A percentile compares a stretch with the other conserved stretches of the same genome.
These are phyloP conservation scores for Sugiyamaella paludigena DNA, from an alignment of 1,139 yeast genomes.

Conservation along the genomic window DNA sequence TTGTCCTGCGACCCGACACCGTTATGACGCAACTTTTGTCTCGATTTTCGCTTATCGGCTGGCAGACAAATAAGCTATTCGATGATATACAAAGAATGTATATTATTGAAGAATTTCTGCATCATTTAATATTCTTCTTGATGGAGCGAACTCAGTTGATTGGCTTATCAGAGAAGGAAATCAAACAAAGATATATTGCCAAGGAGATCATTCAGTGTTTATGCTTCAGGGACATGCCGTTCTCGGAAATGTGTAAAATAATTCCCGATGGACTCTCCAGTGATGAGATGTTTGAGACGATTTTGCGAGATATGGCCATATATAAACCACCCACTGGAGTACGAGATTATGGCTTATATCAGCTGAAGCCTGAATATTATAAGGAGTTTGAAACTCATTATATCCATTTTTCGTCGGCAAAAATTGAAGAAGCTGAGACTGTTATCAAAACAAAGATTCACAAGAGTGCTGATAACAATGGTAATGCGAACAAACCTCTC, in stretches of 20 bases:
- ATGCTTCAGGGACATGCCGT: conserved; percentile 70
- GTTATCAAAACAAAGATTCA: conserved; percentile 49
- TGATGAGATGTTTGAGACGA: conserved; percentile 72
- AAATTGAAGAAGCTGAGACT: conserved; percentile 70
- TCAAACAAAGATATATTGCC: conserved; percentile 52
- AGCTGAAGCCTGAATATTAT: conserved; percentile 57
- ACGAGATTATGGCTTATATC: conserved; percentile 67
- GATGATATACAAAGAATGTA: conserved; percentile 45
- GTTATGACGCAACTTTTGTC: conserved; percentile 60
- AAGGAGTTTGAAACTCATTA: conserved; percentile 74
- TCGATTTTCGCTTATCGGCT: conserved; percentile 37
- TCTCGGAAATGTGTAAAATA: conserved; percentile 63
- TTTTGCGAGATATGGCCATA: conserved; percentile 57
- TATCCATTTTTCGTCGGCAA: conserved; percentile 72
- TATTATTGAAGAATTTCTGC: conserved; percentile 78
- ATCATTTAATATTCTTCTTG: conserved; percentile 64
- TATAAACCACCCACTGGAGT: conserved; percentile 63
- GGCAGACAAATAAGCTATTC: conserved; percentile 41
- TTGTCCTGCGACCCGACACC: conserved; percentile 55
- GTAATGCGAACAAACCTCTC: no score
- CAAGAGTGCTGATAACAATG: conserved; percentile 30
- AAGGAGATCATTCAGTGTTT: conserved; percentile 77
- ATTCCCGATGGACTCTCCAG: conserved; percentile 71
- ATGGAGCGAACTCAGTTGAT: conserved; percentile 65
- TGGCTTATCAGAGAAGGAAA: conserved; percentile 50